Conservation (phyloP, 805 yeast species). For the Lipomyces starkeyi region DNA sequence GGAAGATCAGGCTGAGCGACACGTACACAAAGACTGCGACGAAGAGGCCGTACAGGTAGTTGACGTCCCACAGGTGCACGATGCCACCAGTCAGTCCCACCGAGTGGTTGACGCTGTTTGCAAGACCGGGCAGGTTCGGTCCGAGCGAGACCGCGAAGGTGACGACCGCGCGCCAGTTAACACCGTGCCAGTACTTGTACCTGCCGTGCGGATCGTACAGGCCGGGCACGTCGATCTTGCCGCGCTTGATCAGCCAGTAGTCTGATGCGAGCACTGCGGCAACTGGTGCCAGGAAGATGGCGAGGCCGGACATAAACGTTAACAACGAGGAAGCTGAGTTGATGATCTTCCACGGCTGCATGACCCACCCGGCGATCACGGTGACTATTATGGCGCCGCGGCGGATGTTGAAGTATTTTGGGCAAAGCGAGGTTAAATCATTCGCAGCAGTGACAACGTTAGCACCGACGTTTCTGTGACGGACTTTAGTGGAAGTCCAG, state of each 20-base stretch:
- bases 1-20: constrained; percentile 32
- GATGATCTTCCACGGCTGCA: constrained; percentile 39
- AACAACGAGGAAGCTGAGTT: constrained; percentile 35
- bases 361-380: constrained; percentile 38
- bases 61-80: constrained; percentile 40
- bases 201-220: constrained; percentile 44
- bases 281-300: constrained; percentile 37
- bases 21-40: constrained; percentile 32
- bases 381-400: constrained; percentile 52
- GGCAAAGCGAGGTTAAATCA: constrained; percentile 62
- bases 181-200: constrained; percentile 54
- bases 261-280: constrained; percentile 36
- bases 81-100: constrained; percentile 35
- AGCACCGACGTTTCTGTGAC: constrained; percentile 49
- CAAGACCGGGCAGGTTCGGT: constrained; percentile 42
- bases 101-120: constrained; percentile 34
- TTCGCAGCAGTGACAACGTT: constrained; percentile 67
- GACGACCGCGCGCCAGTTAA: constrained; percentile 53
- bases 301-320: constrained; percentile 37
- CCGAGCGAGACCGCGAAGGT: constrained; percentile 43
- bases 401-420: constrained; percentile 62
- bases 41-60: constrained; percentile 40
- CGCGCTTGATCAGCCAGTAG: constrained; percentile 34
- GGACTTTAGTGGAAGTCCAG: neutral
- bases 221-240: constrained; percentile 34